phyloP scores from a whole-genome alignment of 331 rosid species.

The Erythrophleum ivorense region DNA sequence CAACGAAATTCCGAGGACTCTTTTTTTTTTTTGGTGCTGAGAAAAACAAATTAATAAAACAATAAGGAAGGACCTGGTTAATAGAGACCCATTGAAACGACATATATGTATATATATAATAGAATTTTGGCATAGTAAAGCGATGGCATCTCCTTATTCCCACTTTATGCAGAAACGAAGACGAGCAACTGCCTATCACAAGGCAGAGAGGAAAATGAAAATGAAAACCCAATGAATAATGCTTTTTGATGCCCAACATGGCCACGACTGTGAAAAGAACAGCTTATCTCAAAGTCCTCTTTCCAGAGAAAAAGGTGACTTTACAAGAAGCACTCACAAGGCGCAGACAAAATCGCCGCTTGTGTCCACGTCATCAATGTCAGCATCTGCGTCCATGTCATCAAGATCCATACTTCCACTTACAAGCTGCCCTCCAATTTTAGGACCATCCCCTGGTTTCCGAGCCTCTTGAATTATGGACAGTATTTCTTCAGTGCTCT shows the following conservation, averaged over 20 bases:
- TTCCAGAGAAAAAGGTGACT: not conserved
- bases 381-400: slow-evolving; percentile 76
- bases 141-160: slow-evolving; percentile 26
- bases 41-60: not conserved
- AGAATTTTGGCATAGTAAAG: slow-evolving; percentile 24
- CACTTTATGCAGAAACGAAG: slow-evolving; percentile 5
- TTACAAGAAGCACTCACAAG: slow-evolving; percentile 32
- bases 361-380: slow-evolving; percentile 82
- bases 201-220: not conserved
- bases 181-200: not conserved
- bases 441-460: slow-evolving; percentile 61
- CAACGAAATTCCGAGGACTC: too few relatives aligned
- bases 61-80: not conserved
- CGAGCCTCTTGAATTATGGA: slow-evolving; percentile 82
- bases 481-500: slow-evolving; percentile 64
- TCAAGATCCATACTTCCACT: slow-evolving; percentile 92
- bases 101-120: not conserved
- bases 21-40: not conserved
- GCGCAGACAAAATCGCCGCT: slow-evolving; percentile 95
- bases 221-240: slow-evolving; percentile 11
- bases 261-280: slow-evolving; percentile 6
- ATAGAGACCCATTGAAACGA: not conserved
- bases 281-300: slow-evolving; percentile 43
- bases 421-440: slow-evolving; percentile 58
- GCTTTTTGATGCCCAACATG: slow-evolving; percentile 34